Base-by-base conservation (phyloP, 805 yeast genomes). In the Saturnispora halmiae region DNA sequence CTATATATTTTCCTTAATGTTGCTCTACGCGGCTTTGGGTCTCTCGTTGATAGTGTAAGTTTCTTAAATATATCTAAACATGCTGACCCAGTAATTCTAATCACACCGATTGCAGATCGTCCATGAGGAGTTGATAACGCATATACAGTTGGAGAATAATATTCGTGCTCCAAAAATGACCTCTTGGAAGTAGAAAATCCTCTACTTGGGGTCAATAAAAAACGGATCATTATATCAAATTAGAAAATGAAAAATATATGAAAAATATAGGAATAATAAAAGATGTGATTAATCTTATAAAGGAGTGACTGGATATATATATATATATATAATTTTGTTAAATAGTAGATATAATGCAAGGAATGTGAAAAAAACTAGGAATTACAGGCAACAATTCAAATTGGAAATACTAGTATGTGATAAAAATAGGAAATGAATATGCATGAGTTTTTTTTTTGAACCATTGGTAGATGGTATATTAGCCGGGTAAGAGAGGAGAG, bases 91-190 rank as follows among this genome's bases (percentile, higher is more conserved):
- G 95, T 77, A 0, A 88, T 64, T 36, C 98, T 66, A 4, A 92
- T 69, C 1, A 92, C 85, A 0, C 87, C 95, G 19, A 92, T 77
- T 0, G 96, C 98, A 0, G 96, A 73, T 44, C 80, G 69, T 1
- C 86, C 78, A 0, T 82, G 75, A 7, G 82, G 77, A 0, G 97
- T 90, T 0, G 97, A 85, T 14, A 87, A 63, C 0, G 98, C 98
- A 64, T 81, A 92, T 1, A 92, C 79, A 0, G 98, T 92, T 8
- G 92, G 81, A 22, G 42, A 15, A 16, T 19, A 32, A 15, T 18
- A 39, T 11, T 39, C 20, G 2, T 22, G 11, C 7, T 7, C 4
- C 11, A 22, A 5, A 4, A 16, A 14, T 3, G 21, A 31, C 9
- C 3, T 10, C 26, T 33, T 29, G n/a, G 38, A 22, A 3, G 7